Base-by-base conservation (phyloP, 371 early-diverging fungal species). In the Apophysomyces variabilis region DNA sequence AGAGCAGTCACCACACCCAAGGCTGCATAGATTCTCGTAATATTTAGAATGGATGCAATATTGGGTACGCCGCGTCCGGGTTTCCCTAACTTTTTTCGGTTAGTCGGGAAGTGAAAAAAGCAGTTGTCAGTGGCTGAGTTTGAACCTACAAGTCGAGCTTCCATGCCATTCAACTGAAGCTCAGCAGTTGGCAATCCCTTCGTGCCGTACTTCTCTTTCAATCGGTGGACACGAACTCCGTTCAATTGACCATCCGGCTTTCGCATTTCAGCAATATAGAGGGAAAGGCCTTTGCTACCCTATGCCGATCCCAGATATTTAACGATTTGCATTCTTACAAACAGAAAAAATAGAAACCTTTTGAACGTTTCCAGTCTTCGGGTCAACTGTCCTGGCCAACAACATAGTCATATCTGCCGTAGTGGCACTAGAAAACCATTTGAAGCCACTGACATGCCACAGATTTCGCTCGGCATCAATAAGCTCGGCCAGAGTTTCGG, bases 151-250 rank as follows among this genome's bases (percentile, higher is more conserved):
- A 86, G 64, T 37, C 74, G 66, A n/a, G 83, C 92, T 36, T 83
- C 63, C 83, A 89, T 85, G 12, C 81, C 82, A 32, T 66, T 66
- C 38, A 90, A 64, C 65, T 87, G 81, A 39, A 90, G 75, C 61
- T 92, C 92, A 8, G 92, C 92, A n/a, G 92, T 92, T 11, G 90
- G 90, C 36, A 92, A 70, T 16, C 85, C 84, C 46, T 85, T 87
- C 32, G 90, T 90, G 4, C 90, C 90, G 46, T 82, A 82, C 70
- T 90, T 90, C 64, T 90, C 80, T 69, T 90, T 90, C 43, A 90
- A 64, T 1, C 89, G 82, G 41, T 86, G 86, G 21, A 89, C 84
- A 26, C 83, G 73, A 36, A 89, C 84, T 8, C 87, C 87, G 46
- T 89, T 88, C 61, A 89, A 62, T 39, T 76, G 73, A 5, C 87